phyloP scores from a whole-genome alignment of 2,329 filamentous ascomycete species.

The Cryphonectria radicalis region DNA sequence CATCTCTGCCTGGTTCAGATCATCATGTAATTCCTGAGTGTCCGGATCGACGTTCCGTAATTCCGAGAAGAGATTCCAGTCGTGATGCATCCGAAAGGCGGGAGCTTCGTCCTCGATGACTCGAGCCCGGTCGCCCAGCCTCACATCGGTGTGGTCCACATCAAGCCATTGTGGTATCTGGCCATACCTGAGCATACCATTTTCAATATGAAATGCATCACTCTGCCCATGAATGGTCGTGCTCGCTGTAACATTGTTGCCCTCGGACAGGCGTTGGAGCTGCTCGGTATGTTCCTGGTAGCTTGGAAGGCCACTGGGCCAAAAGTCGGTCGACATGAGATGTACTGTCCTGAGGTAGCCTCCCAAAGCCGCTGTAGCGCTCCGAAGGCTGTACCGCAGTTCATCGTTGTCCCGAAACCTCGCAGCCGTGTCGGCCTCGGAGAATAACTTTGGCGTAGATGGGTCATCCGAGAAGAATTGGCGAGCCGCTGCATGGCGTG shows the following conservation, averaged over 20 bases:
- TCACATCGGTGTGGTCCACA: neutral
- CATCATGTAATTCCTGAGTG: constrained; percentile 1
- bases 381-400: constrained; percentile 10
- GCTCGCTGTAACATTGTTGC: neutral
- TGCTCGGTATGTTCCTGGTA: neutral
- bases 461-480: constrained; percentile 12
- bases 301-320: constrained; percentile 7
- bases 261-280: constrained; percentile 5
- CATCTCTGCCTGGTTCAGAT: neutral
- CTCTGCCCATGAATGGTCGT: neutral
- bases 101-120: constrained; percentile 5
- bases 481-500: constrained; percentile 10
- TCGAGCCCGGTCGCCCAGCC: constrained; percentile 11
- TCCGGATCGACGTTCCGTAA: constrained; percentile 2
- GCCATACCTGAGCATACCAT: constrained; percentile 2
- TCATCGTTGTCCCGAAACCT: constrained; percentile 13
- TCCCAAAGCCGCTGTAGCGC: constrained; percentile 8
- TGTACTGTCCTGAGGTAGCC: constrained; percentile 10
- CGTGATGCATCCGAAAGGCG: constrained; percentile 11
- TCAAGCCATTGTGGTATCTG: constrained; percentile 13
- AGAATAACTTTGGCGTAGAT: constrained; percentile 2
- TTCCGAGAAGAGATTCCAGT: constrained; percentile 11
- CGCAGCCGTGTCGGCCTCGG: constrained; percentile 5
- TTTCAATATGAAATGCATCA: constrained; percentile 12
- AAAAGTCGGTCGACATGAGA: constrained; percentile 16